phyloP scores from a whole-genome alignment of 2,329 filamentous ascomycete genomes.

The Capronia epimyces region DNA sequence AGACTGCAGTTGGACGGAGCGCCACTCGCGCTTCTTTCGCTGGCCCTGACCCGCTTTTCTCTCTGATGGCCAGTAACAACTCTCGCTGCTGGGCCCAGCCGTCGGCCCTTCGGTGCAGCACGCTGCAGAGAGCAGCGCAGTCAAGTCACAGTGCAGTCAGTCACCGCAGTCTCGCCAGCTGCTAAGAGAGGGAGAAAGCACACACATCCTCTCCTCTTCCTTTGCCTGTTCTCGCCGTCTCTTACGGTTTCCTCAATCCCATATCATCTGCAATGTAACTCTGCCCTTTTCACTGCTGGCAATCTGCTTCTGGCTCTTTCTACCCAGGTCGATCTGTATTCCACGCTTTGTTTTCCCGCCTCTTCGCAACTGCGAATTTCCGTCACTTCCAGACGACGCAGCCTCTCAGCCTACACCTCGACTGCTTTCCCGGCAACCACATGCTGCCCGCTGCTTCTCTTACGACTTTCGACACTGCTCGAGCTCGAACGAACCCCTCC shows the following conservation, averaged over 20 bases:
- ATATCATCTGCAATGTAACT: conserved; percentile 12
- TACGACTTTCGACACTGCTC: neutral
- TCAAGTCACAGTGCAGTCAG: neutral
- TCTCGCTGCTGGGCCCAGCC: neutral
- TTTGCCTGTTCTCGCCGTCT: neutral
- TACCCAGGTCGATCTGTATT: conserved; percentile 4
- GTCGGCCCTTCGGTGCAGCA: neutral
- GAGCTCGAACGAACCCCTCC: neutral
- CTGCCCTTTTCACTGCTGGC: conserved; percentile 13
- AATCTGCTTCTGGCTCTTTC: conserved; percentile 1
- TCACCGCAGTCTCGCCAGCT: neutral
- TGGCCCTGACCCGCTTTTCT: neutral
- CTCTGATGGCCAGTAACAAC: neutral
- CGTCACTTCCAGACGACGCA: conserved; percentile 8
- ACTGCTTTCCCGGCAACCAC: neutral
- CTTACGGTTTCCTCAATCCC: neutral
- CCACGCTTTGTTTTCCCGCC: conserved; percentile 1
- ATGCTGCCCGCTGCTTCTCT: neutral
- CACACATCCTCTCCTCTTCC: conserved; percentile 7
- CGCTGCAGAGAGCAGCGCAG: neutral
- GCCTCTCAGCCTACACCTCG: conserved; percentile 3
- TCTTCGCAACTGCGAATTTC: conserved; percentile 9
- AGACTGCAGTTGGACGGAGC: neutral
- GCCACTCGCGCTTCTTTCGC: neutral
- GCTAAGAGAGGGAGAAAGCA: neutral